Evolutionary conservation across 1,139 yeast genomes (phyloP).

Genomic region (Hemisphaericaspora xylofermentans): DNA sequence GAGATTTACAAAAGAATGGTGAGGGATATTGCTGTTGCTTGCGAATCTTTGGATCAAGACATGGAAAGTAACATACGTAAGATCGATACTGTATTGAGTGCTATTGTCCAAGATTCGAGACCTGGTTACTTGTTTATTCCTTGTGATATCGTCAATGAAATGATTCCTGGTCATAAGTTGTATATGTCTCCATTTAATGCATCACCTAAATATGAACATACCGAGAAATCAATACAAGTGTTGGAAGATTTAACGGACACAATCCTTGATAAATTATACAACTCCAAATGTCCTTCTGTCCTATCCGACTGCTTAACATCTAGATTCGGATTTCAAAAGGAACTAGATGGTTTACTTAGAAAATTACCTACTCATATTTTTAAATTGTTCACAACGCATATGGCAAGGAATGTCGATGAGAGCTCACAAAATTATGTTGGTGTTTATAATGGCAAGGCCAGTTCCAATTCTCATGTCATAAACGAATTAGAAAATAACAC

Average conservation of each 20-base stretch:
- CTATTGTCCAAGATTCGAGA: slow-evolving; percentile 55
- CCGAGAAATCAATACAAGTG: slow-evolving; percentile 12
- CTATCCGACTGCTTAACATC: slow-evolving; percentile 66
- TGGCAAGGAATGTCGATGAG: slow-evolving; percentile 67
- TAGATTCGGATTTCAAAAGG: slow-evolving; percentile 46
- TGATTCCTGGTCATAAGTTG: slow-evolving; percentile 41
- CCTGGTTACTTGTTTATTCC: slow-evolving; percentile 86
- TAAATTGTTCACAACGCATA: slow-evolving; percentile 31
- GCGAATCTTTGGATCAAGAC: slow-evolving; percentile 54
- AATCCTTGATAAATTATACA: slow-evolving; percentile 52
- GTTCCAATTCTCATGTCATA: slow-evolving; percentile 20
- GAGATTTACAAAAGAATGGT: slow-evolving; percentile 62
- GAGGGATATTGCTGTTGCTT: slow-evolving; percentile 55
- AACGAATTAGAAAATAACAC: slow-evolving; percentile 33
- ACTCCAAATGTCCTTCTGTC: slow-evolving; percentile 57
- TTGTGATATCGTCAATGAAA: slow-evolving; percentile 56
- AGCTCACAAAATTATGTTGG: slow-evolving; percentile 58
- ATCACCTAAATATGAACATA: slow-evolving; percentile 23
- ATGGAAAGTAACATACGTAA: slow-evolving; percentile 44
- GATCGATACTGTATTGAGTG: slow-evolving; percentile 62
- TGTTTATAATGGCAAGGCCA: slow-evolving; percentile 53
- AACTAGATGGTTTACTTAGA: slow-evolving; percentile 47
- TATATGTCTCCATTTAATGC: slow-evolving; percentile 22
- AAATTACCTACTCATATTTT: slow-evolving; percentile 27
- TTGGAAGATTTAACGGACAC: slow-evolving; percentile 42